These are phyloP conservation scores for Periconia digitata DNA, from an alignment of 2,329 filamentous ascomycete species.

Conservation along the genomic window DNA sequence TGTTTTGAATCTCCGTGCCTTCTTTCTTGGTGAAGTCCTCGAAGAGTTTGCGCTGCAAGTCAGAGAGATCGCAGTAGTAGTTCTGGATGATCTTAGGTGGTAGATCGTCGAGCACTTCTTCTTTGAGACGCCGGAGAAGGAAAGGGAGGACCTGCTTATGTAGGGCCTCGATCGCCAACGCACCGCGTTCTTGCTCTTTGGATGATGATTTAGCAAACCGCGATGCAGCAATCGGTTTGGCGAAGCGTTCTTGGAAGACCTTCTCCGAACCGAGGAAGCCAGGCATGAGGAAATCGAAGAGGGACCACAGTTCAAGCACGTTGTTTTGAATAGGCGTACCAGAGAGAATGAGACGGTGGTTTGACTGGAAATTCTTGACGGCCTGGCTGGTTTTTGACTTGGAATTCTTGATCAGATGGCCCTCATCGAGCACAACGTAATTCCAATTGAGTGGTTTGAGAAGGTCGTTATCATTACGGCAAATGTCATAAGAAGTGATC, in stretches of 20 bases:
- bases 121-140: conserved; percentile 91
- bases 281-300: conserved; percentile 99
- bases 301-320: conserved; percentile 92
- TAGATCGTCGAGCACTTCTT: conserved; percentile 93
- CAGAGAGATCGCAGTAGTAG: conserved; percentile 97
- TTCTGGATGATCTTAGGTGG: conserved; percentile 99
- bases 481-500: conserved; percentile 97
- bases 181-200: conserved; percentile 96
- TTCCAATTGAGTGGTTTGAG: conserved; percentile 89
- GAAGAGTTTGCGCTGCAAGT: conserved; percentile 91
- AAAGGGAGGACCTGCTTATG: conserved; percentile 98
- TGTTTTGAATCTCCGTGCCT: conserved; percentile 80
- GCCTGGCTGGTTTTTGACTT: conserved; percentile 94
- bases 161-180: conserved; percentile 93
- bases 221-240: conserved; percentile 91
- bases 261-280: conserved; percentile 95
- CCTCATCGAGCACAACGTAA: conserved; percentile 95
- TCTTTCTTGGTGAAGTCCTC: conserved; percentile 96
- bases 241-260: conserved; percentile 93
- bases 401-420: conserved; percentile 97
- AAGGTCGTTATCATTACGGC: conserved; percentile 89
- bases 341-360: conserved; percentile 93
- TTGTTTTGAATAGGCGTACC: conserved; percentile 98
- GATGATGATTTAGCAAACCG: conserved; percentile 96
- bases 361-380: conserved; percentile 85